These are phyloP conservation scores for Chara braunii DNA, from an alignment of 139 green algal species.

Conservation along the genomic window DNA sequence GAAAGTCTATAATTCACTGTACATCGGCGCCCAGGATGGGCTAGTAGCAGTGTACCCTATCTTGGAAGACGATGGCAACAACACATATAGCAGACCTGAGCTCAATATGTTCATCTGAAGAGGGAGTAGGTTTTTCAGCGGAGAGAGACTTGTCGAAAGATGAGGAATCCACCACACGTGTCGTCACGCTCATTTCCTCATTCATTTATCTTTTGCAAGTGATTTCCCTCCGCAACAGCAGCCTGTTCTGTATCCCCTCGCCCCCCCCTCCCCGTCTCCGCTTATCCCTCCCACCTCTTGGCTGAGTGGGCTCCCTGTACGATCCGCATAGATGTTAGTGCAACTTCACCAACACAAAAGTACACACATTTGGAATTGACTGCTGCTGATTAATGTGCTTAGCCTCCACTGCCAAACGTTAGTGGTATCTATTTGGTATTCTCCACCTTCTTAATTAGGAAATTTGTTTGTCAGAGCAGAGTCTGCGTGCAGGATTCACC, in stretches of 20 bases:
- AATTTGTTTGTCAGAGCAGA: no score
- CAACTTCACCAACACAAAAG: no score
- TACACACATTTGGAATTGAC: no score
- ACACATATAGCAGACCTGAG: constrained; percentile 75
- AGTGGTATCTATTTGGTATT: no score
- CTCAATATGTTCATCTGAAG: constrained; percentile 81
- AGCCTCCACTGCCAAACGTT: no score
- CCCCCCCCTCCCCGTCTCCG: not conserved
- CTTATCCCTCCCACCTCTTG: not conserved
- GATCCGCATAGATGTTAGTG: no score
- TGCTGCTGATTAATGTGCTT: no score
- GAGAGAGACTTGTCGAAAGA: not conserved
- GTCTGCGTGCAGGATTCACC: no score
- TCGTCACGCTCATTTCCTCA: not conserved
- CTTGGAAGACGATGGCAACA: constrained; percentile 34
- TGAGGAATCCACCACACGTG: not conserved
- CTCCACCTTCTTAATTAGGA: no score
- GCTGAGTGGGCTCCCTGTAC: no score
- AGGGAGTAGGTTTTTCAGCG: not conserved
- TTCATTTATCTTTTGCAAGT: not conserved
- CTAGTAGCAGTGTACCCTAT: constrained; percentile 72
- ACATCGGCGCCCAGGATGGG: constrained; percentile 85
- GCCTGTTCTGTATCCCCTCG: not conserved
- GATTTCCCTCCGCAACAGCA: not conserved
- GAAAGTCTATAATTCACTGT: constrained; percentile 97